These are phyloP conservation scores for Apiospora phragmitis DNA, from an alignment of 2,329 filamentous ascomycete genomes.

Conservation along the genomic window DNA sequence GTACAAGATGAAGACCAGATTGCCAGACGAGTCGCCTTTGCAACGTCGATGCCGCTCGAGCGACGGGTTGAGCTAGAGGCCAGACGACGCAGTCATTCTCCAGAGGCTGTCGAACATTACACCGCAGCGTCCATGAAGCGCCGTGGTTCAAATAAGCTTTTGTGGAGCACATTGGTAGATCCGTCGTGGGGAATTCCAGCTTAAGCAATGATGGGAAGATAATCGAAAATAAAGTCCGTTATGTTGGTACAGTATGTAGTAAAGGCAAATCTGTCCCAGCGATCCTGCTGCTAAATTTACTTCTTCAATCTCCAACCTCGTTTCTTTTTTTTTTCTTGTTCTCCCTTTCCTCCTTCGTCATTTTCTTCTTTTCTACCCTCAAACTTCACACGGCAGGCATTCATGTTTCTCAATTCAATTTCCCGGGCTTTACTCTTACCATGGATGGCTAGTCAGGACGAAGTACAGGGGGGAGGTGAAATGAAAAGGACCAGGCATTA, in stretches of 20 bases:
- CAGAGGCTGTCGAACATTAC: conserved; percentile 4
- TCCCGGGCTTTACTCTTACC: background rate
- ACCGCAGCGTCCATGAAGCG: background rate
- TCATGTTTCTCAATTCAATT: background rate
- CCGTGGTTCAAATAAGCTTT: conserved; percentile 11
- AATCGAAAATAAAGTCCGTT: background rate
- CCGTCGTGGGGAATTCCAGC: conserved; percentile 4
- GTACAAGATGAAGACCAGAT: background rate
- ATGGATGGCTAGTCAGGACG: background rate
- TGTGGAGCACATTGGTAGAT: conserved; percentile 5
- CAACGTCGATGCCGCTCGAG: background rate
- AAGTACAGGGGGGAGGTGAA: background rate
- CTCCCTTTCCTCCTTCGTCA: no score
- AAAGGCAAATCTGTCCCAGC: background rate
- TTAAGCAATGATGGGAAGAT: background rate
- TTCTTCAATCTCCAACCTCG: background rate
- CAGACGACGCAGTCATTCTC: background rate
- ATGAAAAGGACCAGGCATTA: background rate
- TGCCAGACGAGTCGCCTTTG: background rate
- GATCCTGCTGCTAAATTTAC: background rate
- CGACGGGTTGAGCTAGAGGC: background rate
- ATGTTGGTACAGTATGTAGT: background rate
- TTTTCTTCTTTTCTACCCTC: background rate
- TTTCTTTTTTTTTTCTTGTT: background rate
- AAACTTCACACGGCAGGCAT: background rate